phyloP scores from a whole-genome alignment of 1,139 yeast species.

The Suhomyces taliae region DNA sequence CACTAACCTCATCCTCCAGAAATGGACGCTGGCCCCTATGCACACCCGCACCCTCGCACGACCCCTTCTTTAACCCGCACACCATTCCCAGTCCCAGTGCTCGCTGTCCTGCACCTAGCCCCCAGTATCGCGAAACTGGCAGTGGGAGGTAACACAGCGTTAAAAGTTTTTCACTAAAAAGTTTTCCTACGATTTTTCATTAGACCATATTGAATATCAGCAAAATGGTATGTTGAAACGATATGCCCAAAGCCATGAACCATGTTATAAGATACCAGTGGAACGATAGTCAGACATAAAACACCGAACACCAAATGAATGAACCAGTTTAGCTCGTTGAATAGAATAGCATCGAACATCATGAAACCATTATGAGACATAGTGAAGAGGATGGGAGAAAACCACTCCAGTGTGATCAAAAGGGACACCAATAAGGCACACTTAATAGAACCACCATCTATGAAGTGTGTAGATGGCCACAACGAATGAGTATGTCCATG shows the following conservation, averaged over 20 bases:
- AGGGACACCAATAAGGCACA: too few relatives aligned
- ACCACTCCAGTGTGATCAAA: too few relatives aligned
- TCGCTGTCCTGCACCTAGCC: slow-evolving; percentile 4
- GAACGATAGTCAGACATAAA: too few relatives aligned
- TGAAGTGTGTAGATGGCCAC: too few relatives aligned
- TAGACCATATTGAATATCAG: slow-evolving; percentile 21
- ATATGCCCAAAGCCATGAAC: not conserved
- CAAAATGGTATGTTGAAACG: slow-evolving; percentile 31
- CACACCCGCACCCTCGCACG: slow-evolving; percentile 5
- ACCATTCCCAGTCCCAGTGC: not conserved
- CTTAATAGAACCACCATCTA: too few relatives aligned
- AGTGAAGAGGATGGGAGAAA: too few relatives aligned
- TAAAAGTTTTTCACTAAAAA: slow-evolving; percentile 12
- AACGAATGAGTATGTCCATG: too few relatives aligned
- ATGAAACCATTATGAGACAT: too few relatives aligned
- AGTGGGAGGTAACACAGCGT: slow-evolving; percentile 4
- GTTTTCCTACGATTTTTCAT: slow-evolving; percentile 11
- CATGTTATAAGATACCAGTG: not conserved
- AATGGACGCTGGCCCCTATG: not conserved
- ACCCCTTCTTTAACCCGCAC: not conserved
- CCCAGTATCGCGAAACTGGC: slow-evolving; percentile 3
- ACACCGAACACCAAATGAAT: too few relatives aligned
- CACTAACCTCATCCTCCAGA: not conserved
- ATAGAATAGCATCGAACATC: too few relatives aligned
- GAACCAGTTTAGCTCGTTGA: too few relatives aligned